A percentile compares a stretch with the other conserved stretches of the same genome.
Evolutionary conservation across 2,329 filamentous ascomycete species (phyloP).

Genomic region (Penicillium glabrum): DNA sequence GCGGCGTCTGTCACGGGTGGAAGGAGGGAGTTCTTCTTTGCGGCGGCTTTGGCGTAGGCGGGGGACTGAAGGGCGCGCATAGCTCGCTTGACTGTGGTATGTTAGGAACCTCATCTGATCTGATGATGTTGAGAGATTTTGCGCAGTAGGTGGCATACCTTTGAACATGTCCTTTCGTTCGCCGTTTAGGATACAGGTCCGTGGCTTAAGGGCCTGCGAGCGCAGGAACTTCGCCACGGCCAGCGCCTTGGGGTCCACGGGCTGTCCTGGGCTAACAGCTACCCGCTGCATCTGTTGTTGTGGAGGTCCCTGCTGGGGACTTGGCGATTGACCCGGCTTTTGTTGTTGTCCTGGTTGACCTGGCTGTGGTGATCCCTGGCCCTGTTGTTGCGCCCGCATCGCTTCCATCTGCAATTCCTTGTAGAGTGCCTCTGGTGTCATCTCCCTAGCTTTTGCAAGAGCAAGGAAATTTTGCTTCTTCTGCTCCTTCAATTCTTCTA

Average conservation of each 20-base stretch:
- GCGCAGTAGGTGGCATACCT: constrained; percentile 53
- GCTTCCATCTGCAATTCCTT: constrained; percentile 18
- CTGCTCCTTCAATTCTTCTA: constrained; percentile 67
- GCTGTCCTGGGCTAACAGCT: constrained; percentile 50
- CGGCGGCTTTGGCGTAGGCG: constrained; percentile 79
- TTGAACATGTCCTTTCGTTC: constrained; percentile 98
- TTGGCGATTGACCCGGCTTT: constrained; percentile 35
- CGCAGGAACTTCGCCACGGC: constrained; percentile 87
- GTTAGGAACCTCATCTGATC: neutral
- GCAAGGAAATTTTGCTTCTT: constrained; percentile 48
- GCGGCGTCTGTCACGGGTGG: constrained; percentile 85
- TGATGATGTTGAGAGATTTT: neutral
- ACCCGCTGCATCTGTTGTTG: constrained; percentile 47
- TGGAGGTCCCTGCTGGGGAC: constrained; percentile 24
- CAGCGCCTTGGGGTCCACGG: constrained; percentile 84
- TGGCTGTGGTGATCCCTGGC: constrained; percentile 37
- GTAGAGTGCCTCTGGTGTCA: no score
- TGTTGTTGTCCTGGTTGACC: constrained; percentile 38
- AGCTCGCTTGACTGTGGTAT: constrained; percentile 79
- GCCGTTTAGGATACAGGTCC: constrained; percentile 91
- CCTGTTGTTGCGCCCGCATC: constrained; percentile 34
- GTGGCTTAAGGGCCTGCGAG: constrained; percentile 78
- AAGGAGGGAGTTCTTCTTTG: constrained; percentile 84
- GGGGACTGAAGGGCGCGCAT: constrained; percentile 86
- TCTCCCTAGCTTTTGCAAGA: constrained; percentile 46